Evolutionary conservation across 371 early-diverging fungal species (phyloP), one percentile per base, ranked within the genome.

Genomic region (Rhizopus microsporus): DNA sequence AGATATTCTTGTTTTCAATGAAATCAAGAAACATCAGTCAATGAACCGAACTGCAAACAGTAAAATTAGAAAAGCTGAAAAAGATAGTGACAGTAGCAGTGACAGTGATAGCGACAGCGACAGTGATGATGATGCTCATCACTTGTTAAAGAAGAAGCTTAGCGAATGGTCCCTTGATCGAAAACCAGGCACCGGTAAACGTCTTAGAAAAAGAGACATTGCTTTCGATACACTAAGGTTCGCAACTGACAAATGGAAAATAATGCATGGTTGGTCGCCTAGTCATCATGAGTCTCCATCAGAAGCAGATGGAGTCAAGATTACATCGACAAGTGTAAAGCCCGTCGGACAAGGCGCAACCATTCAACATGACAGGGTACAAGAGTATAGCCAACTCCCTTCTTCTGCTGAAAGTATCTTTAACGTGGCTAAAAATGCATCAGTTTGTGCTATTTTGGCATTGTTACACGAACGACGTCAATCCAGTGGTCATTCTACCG

Each of bases 371-470:
- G 29, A n/a, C 1, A 53, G 57, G 15, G 15, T 6, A 23, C 5
- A 46, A 15, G 15, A 3, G 7, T 46, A 29, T 46, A 17, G 29
- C 8, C 46, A 17, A 29, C 29, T 57, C 3, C 68, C 68, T 15
- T 69, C 74, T 42, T 30, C 66, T 43, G 70, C 69, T 34, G 59
- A 72, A 35, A 63, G 68, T 54, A 54, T 77, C 6, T 74, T 68
- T 62, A 49, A 60, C 7, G 70, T 77, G 0, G 77, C 70, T 4
- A 68, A 69, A 50, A 58, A 67, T 35, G 77, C 74, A 3, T 77
- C 77, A 2, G 74, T 71, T 15, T 74, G 77, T 61, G 67, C 72
- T 33, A 52, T 77, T 52, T 53, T 77, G 35, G 72, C 63, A 3
- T 54, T 72, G 69, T 69, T 72, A 56, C 62, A 61, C 51, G 72